Evolutionary conservation across 257 asterid genomes (phyloP).

Genomic region (Anisodus acutangulus): DNA sequence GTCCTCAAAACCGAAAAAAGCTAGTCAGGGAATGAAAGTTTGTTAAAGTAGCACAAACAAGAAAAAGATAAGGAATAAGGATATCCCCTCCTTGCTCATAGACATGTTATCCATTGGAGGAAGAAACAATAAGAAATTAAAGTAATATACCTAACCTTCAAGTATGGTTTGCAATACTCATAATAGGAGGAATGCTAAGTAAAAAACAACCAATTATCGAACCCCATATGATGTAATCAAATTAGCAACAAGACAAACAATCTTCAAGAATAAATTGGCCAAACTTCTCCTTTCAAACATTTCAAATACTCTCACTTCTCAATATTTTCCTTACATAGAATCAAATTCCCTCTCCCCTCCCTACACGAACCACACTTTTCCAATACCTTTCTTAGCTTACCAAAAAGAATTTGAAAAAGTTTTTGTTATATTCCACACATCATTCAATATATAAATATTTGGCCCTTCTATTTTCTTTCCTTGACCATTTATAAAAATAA

Average conservation of each 20-base stretch:
- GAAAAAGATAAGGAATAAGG: slow-evolving; percentile 17
- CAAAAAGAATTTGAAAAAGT: neutral
- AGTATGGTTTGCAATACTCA: slow-evolving; percentile 36
- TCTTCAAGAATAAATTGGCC: slow-evolving; percentile 49
- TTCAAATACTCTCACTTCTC: slow-evolving; percentile 49
- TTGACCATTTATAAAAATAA: neutral
- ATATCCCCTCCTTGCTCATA: neutral
- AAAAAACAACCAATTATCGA: slow-evolving; percentile 34
- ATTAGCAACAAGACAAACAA: slow-evolving; percentile 31
- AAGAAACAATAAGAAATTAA: slow-evolving; percentile 30
- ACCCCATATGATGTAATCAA: slow-evolving; percentile 32
- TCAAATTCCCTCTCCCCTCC: slow-evolving; percentile 12
- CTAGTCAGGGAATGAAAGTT: slow-evolving; percentile 38
- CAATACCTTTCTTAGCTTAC: neutral
- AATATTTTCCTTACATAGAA: slow-evolving; percentile 30
- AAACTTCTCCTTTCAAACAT: slow-evolving; percentile 56
- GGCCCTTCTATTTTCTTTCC: neutral
- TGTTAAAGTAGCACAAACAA: slow-evolving; percentile 54
- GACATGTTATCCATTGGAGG: slow-evolving; percentile 42
- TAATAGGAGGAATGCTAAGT: slow-evolving; percentile 40
- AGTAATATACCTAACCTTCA: slow-evolving; percentile 39
- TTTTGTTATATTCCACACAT: neutral
- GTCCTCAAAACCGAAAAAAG: neutral
- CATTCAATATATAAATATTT: neutral
- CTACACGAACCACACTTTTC: neutral